Conservation (phyloP, 2,329 filamentous ascomycete genomes). For the Sclerotinia sclerotiorum region DNA sequence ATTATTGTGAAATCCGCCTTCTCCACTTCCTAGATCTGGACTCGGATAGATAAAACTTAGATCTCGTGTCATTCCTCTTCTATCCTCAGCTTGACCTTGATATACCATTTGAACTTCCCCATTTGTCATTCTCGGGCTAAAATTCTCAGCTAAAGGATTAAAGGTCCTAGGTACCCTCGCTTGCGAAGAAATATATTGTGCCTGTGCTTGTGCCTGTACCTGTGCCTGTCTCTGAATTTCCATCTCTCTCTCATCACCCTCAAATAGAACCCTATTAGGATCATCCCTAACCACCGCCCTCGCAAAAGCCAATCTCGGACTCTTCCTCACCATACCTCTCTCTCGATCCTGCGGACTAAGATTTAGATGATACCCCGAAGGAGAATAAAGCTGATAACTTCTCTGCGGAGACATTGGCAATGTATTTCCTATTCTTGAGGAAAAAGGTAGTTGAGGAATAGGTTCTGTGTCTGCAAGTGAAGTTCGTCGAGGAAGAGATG, state of each 20-base stretch:
- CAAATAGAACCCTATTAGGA: not conserved
- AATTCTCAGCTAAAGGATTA: slow-evolving; percentile 1
- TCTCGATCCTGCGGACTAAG: slow-evolving; percentile 5
- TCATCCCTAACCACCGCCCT: not conserved
- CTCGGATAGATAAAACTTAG: slow-evolving; percentile 11
- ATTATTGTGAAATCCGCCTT: not conserved
- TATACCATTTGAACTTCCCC: not conserved
- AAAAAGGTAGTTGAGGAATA: slow-evolving; percentile 35
- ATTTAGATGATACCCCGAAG: slow-evolving; percentile 1
- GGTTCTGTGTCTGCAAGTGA: slow-evolving; percentile 39
- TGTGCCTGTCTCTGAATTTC: not conserved
- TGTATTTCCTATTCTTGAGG: slow-evolving; percentile 23
- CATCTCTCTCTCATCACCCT: not conserved
- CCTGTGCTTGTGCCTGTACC: not conserved
- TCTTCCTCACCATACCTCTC: slow-evolving; percentile 25
- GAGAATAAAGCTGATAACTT: slow-evolving; percentile 34
- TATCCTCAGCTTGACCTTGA: not conserved
- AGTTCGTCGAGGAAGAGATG: slow-evolving; percentile 22
- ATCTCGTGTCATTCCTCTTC: not conserved
- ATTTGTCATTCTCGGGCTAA: slow-evolving; percentile 1
- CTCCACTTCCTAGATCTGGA: not conserved
- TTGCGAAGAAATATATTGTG: not conserved
- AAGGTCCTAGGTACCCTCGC: slow-evolving; percentile 4
- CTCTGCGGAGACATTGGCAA: slow-evolving; percentile 22
- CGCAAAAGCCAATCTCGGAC: slow-evolving; percentile 31